Evolutionary conservation across 768 basidiomycete genomes (phyloP), one percentile per base, ranked within the genome.

Genomic region (Suillus brevipes): DNA sequence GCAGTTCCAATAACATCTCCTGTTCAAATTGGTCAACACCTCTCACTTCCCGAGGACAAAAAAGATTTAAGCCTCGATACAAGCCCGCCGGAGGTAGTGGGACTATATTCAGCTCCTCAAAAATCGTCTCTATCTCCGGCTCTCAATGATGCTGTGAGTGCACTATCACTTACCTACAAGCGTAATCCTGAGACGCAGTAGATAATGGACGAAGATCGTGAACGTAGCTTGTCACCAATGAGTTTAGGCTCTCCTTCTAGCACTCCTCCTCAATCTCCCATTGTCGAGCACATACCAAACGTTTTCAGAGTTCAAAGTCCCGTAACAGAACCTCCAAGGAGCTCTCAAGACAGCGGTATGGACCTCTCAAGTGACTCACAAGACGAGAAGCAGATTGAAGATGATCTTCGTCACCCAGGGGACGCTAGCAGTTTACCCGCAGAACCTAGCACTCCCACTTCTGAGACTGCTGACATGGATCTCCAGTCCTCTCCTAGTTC

Each of bases 161-260:
- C 53, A 28, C 60, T 43, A 37, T 52, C 55, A 16, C 50, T 40
- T 62, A 5, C 53, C 2, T 42, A 42, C 56, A 23, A 23, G 42
- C 45, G 57, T 63, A 20, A 56, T 63, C 69, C 75, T 78, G 71
- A 77, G 73, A n/a, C 62, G 37, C 47, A 61, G 71, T 73, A 72
- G 77, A 78, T 68, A 77, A 66, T 65, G 50, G 61, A 60, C 57
- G 68, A 69, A 49, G 75, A 73, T 61, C 75, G 64, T 60, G 80
- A 82, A 20, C 77, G 84, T 64, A 88, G 83, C 73, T 76, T 85
- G 55, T 85, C 86, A 57, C 86, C 85, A 1, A 87, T 87, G 86
- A 88, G 88, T 62, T 78, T 88, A 50, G 86, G 83, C 67, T 85
- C 85, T 8, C 72, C 80, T 8, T 67, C 77, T 20, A 80, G 78